A percentile compares a stretch with the other conserved stretches of the same genome.
Evolutionary conservation across 768 basidiomycete genomes (phyloP).

Genomic region (Chalciporus chontae): DNA sequence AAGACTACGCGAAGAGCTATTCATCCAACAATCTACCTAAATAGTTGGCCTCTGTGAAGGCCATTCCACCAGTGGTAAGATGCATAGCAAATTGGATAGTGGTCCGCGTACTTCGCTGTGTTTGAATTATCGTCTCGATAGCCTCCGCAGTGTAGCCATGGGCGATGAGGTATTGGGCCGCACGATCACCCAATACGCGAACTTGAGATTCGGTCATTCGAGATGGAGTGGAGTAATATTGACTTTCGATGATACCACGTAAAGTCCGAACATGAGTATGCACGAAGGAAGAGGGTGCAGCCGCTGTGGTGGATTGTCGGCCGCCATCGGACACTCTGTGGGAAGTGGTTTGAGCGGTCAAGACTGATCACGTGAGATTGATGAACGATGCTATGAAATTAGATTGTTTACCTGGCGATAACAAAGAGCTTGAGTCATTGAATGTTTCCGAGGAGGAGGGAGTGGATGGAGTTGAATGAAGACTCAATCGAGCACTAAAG

Average conservation of each 20-base stretch:
- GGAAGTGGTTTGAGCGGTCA: too few species aligned
- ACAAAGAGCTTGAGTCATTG: too few species aligned
- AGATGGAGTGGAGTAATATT: neutral
- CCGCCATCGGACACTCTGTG: too few species aligned
- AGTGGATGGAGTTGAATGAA: too few species aligned
- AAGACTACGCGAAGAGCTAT: too few species aligned
- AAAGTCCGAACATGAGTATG: neutral
- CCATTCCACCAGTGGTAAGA: neutral
- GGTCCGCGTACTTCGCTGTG: neutral
- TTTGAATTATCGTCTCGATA: neutral
- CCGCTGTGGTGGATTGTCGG: too few species aligned
- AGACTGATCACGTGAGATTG: too few species aligned
- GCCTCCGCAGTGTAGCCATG: neutral
- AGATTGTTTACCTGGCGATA: too few species aligned
- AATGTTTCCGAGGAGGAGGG: too few species aligned
- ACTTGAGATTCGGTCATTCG: neutral
- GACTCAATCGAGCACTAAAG: too few species aligned
- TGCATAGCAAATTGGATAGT: neutral
- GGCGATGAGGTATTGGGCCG: neutral
- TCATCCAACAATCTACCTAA: neutral
- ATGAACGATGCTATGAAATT: too few species aligned
- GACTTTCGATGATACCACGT: neutral
- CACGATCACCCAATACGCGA: neutral
- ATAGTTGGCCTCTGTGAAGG: neutral
- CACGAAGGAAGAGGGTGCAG: neutral